These are phyloP conservation scores for Spergularia bocconei DNA, from an alignment of 148 eudicot genomes.

Conservation along the genomic window DNA sequence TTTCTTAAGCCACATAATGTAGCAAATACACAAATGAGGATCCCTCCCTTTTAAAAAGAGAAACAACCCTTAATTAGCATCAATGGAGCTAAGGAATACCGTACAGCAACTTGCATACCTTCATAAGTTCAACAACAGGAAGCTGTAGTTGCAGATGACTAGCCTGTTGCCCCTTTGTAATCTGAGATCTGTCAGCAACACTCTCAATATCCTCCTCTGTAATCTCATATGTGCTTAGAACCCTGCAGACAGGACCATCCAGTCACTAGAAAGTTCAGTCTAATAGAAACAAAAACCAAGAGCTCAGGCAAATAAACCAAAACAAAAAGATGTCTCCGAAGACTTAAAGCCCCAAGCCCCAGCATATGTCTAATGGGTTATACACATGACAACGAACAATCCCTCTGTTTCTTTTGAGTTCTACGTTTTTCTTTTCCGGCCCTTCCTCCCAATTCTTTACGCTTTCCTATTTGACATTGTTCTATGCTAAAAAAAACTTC, in stretches of 20 bases:
- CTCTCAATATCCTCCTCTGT: conserved; percentile 73
- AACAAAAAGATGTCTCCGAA: not conserved
- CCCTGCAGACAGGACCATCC: conserved; percentile 46
- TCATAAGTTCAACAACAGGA: conserved; percentile 84
- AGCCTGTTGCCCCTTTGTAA: conserved; percentile 53
- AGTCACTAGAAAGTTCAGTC: not conserved
- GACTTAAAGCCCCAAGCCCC: not conserved
- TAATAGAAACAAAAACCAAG: not conserved
- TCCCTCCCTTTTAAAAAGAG: not conserved
- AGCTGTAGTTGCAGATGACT: conserved; percentile 76
- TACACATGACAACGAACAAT: not conserved
- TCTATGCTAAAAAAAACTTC: no score
- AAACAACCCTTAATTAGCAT: conserved; percentile 6
- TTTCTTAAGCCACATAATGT: not conserved
- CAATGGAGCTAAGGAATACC: not conserved
- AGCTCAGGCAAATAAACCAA: conserved; percentile 2
- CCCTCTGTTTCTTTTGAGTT: not conserved
- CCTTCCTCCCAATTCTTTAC: no score
- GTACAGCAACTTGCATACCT: conserved; percentile 41
- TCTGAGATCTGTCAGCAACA: conserved; percentile 55
- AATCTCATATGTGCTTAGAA: conserved; percentile 70
- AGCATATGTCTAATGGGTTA: not conserved
- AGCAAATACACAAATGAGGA: not conserved
- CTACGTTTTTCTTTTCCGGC: no score
- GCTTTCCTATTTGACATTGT: no score